Evolutionary conservation across 192 early-diverging fungal genomes (phyloP), one percentile per base, ranked within the genome.

Genomic region (Backusella sp.): DNA sequence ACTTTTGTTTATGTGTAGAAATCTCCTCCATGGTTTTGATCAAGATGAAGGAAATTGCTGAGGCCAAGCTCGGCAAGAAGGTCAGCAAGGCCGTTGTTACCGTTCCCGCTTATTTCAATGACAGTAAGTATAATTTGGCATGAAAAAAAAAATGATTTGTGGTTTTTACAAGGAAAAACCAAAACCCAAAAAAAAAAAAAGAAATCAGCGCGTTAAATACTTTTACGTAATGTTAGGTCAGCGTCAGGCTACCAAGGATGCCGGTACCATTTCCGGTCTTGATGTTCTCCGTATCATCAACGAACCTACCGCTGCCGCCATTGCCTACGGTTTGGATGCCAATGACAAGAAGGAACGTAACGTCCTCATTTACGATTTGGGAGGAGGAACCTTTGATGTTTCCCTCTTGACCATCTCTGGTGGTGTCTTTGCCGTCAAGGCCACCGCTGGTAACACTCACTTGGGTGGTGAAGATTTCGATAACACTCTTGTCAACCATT

Each of bases 381-480:
- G 97, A 82, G 97, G 97, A 86, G 97, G 96, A 90, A 93, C 96
- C 85, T 97, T 98, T 80, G 96, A 99, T 92, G 96, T 99, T n/a
- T 98, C 96, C 39, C 89, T 98, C 69, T 86, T 98, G 78, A 93
- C 95, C 73, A 96, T 98, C 72, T 94, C 96, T 76, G 94, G 96
- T 82, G 96, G 97, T 85, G 94, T 99, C 77, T 99, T 98, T 82
- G 96, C 96, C 79, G 96, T 99, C 67, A 86, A 96, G 79, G 91
- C 97, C 56, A 98, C 96, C 78, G 93, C 93, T 79, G 97, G 97
- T 86, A 96, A 99, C 90, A 97, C 97, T 66, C 95, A 97, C 77
- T 87, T 97, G 84, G 97, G 97, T 82, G 97, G 97, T 84, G 97
- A 99, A 86, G 97, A 98, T 88, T 98, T 98, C 84, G 97, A 98